Evolutionary conservation across 1,284 basidiomycete species (phyloP), one percentile per base, ranked within the genome.

Genomic region (Cystobasidiaceae sp.): DNA sequence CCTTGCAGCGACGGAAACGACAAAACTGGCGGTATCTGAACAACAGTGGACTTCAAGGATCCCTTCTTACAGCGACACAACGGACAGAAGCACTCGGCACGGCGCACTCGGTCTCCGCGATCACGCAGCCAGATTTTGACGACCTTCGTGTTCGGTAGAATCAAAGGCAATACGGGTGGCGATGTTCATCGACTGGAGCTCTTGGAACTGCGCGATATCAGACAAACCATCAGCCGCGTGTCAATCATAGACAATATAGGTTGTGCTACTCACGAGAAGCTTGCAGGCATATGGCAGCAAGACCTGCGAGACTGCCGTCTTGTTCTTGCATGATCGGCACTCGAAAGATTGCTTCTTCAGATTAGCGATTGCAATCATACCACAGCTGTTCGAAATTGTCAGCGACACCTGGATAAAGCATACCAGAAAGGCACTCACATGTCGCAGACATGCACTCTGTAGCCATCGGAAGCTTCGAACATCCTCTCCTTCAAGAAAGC

Each of bases 291-390:
- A 79, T 5, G 78, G 78, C 25, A 78, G 72, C 48, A 73, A 71
- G 41, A 79, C 74, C 72, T 78, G 77, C 27, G 76, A 76, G 73
- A 77, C 44, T 41, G 90, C 90, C 15, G 92, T 94, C 80, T 93
- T 93, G 81, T 96, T 97, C 75, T 92, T 89, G 79, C 93, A 97
- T 43, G 92, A 87, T 66, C 90, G 85, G 74, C 89, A 92, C 73
- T 81, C 79, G 75, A 81, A 81, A 60, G 78, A 77, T 71, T 81
- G 80, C 74, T 80, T 81, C 71, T 81, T 81, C 69, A 97, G 80
- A 77, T 96, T 96, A 6, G 93, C 93, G 74, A 96, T 93, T 1
- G 93, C 93, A 27, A 91, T 93, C 67, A 97, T 80, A 73, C 93
- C 93, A 75, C 93, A 96, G 69, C 89, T 93, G 74, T 9, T 11